Evolutionary conservation across 2,329 filamentous ascomycete species (phyloP), one percentile per base, ranked within the genome.

Genomic region (Zasmidium angulare): DNA sequence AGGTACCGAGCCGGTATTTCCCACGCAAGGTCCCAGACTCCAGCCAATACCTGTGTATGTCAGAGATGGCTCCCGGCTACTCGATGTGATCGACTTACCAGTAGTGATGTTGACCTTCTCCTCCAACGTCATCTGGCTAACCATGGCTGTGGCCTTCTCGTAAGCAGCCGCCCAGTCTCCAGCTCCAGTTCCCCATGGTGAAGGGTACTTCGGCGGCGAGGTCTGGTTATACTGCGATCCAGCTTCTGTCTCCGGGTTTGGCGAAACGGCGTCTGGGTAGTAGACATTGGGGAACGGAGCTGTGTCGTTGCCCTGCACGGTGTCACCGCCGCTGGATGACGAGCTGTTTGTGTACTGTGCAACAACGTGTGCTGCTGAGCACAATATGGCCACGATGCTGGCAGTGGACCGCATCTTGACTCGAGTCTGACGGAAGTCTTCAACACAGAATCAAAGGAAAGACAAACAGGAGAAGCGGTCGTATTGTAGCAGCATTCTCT

Each of bases 21-120:
- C 91, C 14, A 96, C 90, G 67, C 91, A 93, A 63, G 83, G 80
- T 60, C 90, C 89, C 51, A 83, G 77, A 73, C 82, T 73, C 88
- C 88, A 90, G 47, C 91, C 91, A 63, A 89, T 84, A 74, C 93
- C 93, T 1, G 92, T 19, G n/a, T 96, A 11, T 2, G 93, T 97
- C 65, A 98, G 47, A n/a, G 9, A 22, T 20, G 3, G n/a, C 12
- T 49, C n/a, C n/a, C n/a, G n/a, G n/a, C n/a, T n/a, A n/a, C n/a
- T n/a, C n/a, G n/a, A n/a, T n/a, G n/a, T n/a, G n/a, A n/a, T 17
- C 14, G 19, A 29, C 60, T 31, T 23, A 53, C 60, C 60, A 24
- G 61, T 63, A 12, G 61, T 63, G 74, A 63, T 36, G 74, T 98
- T 98, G 76, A 98, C 91, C 78, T 96, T 96, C 75, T 96, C 92